A percentile compares a stretch with the other conserved stretches of the same genome.
Evolutionary conservation across 164 flowering plant genomes (phyloP).

Genomic region (Nelumbo lutea): DNA sequence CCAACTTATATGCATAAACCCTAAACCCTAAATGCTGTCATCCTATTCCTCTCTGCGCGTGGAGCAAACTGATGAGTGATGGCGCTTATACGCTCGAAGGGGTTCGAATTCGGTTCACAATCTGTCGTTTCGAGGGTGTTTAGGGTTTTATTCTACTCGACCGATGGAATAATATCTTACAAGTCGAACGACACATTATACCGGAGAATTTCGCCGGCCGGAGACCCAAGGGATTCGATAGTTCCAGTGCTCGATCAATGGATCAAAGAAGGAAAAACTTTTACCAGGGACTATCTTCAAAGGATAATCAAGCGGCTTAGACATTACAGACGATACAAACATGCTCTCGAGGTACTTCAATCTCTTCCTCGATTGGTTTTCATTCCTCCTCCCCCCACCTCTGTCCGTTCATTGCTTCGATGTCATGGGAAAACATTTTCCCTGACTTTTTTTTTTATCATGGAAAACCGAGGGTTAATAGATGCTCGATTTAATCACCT

Average conservation of each 20-base stretch:
- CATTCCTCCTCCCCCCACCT: neutral
- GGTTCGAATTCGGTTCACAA: neutral
- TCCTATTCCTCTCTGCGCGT: neutral
- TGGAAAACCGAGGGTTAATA: too few relatives aligned
- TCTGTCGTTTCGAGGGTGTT: neutral
- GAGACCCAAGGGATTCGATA: conserved; percentile 28
- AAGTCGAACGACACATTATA: conserved; percentile 16
- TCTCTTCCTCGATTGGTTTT: conserved; percentile 2
- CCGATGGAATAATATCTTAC: neutral
- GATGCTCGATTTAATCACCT: too few relatives aligned
- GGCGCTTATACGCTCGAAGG: neutral
- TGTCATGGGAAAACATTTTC: too few relatives aligned
- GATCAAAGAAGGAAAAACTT: conserved; percentile 28
- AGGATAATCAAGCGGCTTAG: conserved; percentile 17
- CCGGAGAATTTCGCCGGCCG: conserved; percentile 27
- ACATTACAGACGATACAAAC: conserved; percentile 25
- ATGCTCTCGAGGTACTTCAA: conserved; percentile 42
- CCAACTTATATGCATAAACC: neutral
- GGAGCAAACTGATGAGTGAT: neutral
- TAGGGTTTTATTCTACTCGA: conserved; percentile 6
- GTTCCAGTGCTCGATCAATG: conserved; percentile 43
- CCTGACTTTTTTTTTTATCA: too few relatives aligned
- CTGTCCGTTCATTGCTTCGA: neutral
- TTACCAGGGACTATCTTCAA: conserved; percentile 18
- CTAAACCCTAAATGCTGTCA: neutral